A percentile compares a stretch with the other conserved stretches of the same genome.
Evolutionary conservation across 768 basidiomycete species (phyloP).

Genomic region (Suillus clintonianus): DNA sequence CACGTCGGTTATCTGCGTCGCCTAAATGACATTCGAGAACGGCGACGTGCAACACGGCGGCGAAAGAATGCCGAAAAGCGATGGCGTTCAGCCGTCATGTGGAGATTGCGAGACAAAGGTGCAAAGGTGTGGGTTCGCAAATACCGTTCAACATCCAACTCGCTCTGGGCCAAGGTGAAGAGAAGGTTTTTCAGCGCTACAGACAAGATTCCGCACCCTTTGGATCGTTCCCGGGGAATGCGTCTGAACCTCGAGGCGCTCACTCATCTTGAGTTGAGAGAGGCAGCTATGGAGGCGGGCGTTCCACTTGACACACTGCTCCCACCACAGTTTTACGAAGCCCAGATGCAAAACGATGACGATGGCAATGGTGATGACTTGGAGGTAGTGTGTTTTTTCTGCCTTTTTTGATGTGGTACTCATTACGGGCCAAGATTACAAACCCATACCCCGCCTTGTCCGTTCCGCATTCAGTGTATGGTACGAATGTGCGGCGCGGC

Average conservation of each 20-base stretch:
- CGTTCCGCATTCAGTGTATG: slow-evolving; percentile 20
- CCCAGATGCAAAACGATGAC: slow-evolving; percentile 7
- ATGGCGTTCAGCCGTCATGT: slow-evolving; percentile 65
- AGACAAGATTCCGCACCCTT: slow-evolving; percentile 14
- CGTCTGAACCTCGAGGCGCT: slow-evolving; percentile 62
- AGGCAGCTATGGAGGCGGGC: slow-evolving; percentile 69
- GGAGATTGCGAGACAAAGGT: slow-evolving; percentile 54
- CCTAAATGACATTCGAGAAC: slow-evolving; percentile 45
- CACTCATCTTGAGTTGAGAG: slow-evolving; percentile 53
- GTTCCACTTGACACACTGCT: slow-evolving; percentile 56
- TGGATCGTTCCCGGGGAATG: slow-evolving; percentile 41
- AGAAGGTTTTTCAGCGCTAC: slow-evolving; percentile 7
- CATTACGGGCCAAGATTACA: neutral
- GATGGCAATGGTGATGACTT: neutral
- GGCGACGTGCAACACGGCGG: slow-evolving; percentile 42
- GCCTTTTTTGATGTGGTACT: neutral
- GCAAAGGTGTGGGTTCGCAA: slow-evolving; percentile 52
- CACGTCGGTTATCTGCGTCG: slow-evolving; percentile 66
- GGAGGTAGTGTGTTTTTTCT: neutral
- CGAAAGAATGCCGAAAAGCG: slow-evolving; percentile 49
- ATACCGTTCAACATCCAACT: neutral
- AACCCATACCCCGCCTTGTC: slow-evolving; percentile 5
- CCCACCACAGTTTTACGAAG: slow-evolving; percentile 37
- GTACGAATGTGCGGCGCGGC: neutral
- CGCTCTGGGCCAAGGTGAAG: slow-evolving; percentile 12